phyloP scores from a whole-genome alignment of 106 monocot species.

The Dioscorea zingiberensis region DNA sequence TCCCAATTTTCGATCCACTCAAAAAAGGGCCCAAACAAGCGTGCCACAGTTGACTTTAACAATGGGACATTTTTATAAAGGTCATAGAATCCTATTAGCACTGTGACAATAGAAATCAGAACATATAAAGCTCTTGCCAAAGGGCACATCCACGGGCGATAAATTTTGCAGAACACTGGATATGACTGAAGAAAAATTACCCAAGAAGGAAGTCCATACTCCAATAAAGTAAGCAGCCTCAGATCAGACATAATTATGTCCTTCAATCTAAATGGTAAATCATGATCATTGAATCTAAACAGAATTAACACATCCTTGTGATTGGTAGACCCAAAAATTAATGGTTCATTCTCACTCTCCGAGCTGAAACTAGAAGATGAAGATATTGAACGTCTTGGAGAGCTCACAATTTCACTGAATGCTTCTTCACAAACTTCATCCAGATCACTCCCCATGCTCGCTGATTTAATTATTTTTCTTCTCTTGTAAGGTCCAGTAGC shows the following conservation, averaged over 20 bases:
- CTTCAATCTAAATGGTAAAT: conserved; percentile 81
- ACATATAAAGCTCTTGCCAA: conserved; percentile 72
- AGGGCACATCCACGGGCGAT: conserved; percentile 98
- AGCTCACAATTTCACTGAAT: conserved; percentile 37
- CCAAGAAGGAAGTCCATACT: conserved; percentile 98
- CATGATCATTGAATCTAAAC: conserved; percentile 76
- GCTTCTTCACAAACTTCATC: conserved; percentile 33
- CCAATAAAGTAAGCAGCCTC: conserved; percentile 68
- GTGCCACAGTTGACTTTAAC: conserved; percentile 75
- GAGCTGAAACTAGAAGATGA: conserved; percentile 26
- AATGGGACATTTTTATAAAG: conserved; percentile 94
- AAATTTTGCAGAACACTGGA: conserved; percentile 76
- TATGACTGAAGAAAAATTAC: conserved; percentile 96
- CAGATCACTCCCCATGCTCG: conserved; percentile 8
- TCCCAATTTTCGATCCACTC: conserved; percentile 97
- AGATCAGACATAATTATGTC: conserved; percentile 73
- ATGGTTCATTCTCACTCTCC: conserved; percentile 31
- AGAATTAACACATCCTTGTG: conserved; percentile 79
- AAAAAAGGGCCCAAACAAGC: conserved; percentile 86
- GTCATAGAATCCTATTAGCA: conserved; percentile 97
- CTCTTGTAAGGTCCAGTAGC: conserved; percentile 66
- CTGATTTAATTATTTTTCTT: conserved; percentile 62
- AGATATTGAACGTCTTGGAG: conserved; percentile 24
- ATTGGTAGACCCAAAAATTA: conserved; percentile 33
- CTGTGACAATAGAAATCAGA: conserved; percentile 70